phyloP scores from a whole-genome alignment of 2,329 filamentous ascomycete genomes.

The Aspergillus fructus region DNA sequence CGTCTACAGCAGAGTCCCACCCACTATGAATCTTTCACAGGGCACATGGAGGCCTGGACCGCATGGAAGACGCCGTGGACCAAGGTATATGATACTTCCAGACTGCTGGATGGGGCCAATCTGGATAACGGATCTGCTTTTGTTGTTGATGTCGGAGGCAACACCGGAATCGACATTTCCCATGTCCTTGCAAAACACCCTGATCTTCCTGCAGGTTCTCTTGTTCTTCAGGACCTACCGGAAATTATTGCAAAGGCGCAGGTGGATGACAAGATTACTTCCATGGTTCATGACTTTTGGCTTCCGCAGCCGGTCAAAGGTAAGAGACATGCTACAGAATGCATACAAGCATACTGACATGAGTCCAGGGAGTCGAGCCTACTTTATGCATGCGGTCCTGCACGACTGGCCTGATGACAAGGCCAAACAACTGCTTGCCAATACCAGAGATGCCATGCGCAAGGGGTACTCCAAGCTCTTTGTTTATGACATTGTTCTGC shows the following conservation, averaged over 20 bases:
- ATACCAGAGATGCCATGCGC: conserved; percentile 35
- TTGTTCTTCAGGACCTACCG: conserved; percentile 42
- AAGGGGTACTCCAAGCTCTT: neutral
- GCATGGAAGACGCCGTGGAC: conserved; percentile 37
- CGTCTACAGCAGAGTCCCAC: conserved; percentile 30
- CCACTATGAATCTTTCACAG: conserved; percentile 32
- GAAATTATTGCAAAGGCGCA: conserved; percentile 31
- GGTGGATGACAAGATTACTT: conserved; percentile 24
- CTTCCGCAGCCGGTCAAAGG: conserved; percentile 27
- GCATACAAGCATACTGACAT: neutral
- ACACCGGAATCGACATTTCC: conserved; percentile 37
- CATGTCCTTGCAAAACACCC: conserved; percentile 33
- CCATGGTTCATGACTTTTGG: conserved; percentile 30
- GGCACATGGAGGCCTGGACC: conserved; percentile 38
- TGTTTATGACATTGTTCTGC: conserved; percentile 30
- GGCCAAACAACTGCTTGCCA: conserved; percentile 30
- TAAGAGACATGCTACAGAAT: conserved; percentile 5
- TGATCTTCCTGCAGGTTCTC: conserved; percentile 27
- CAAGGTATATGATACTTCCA: conserved; percentile 28
- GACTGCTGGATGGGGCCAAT: conserved; percentile 20
- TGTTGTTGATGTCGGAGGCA: conserved; percentile 43
- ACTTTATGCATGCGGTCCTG: conserved; percentile 24
- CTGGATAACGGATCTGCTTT: conserved; percentile 19
- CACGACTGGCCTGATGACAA: conserved; percentile 46
- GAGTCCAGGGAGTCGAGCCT: neutral